Conservation (phyloP, 78 protist species). For the Parvularia atlantis region DNA sequence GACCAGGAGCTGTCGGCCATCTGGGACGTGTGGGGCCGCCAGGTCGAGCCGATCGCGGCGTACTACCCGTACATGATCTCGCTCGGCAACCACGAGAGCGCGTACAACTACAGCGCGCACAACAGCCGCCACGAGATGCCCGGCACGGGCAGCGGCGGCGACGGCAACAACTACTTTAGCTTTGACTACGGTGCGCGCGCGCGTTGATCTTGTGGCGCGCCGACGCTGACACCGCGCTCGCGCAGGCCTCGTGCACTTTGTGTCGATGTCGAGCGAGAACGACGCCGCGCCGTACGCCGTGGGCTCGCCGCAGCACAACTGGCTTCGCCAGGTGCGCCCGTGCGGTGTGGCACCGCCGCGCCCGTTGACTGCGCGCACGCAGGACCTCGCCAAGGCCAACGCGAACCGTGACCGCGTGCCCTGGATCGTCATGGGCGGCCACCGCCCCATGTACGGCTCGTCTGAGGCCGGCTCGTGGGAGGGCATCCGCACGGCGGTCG, state of each 20-base stretch:
- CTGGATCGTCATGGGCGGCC: slow-evolving; percentile 16
- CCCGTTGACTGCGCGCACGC: no score
- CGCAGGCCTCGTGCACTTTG: slow-evolving; percentile 18
- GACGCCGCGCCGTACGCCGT: no score
- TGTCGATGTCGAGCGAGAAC: background rate
- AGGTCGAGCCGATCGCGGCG: slow-evolving; percentile 11
- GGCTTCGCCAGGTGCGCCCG: no score
- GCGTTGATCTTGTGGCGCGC: no score
- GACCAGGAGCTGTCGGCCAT: no score
- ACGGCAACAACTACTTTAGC: slow-evolving; percentile 5
- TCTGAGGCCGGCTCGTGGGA: background rate
- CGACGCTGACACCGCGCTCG: no score
- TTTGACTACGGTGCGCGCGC: slow-evolving; percentile 6
- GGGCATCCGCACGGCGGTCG: background rate
- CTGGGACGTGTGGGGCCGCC: background rate
- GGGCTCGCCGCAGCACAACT: background rate
- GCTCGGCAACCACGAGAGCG: slow-evolving; percentile 16
- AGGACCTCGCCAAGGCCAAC: slow-evolving; percentile 1
- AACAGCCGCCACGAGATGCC: slow-evolving; percentile 14
- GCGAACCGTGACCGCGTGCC: slow-evolving; percentile 3
- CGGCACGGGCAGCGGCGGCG: background rate
- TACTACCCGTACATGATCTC: slow-evolving; percentile 15
- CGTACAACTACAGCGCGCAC: background rate
- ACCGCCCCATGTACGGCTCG: slow-evolving; percentile 17
- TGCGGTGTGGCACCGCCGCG: no score